Percentiles rank a stretch among this genome's conserved stretches.
phyloP scores from a whole-genome alignment of 805 yeast species.

The Candida chauliodis region DNA sequence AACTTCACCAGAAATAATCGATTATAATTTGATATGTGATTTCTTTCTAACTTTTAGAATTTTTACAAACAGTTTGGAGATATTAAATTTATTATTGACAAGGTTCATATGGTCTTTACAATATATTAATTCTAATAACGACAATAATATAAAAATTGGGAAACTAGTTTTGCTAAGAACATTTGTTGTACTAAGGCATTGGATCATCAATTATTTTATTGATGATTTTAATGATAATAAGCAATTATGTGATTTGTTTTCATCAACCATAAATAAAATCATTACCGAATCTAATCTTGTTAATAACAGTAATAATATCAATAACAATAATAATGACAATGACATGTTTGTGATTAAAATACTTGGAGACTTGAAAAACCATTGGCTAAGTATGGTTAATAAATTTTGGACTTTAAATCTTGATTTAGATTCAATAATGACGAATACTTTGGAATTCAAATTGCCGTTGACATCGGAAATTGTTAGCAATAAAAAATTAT shows the following conservation, averaged over 20 bases:
- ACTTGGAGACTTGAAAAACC: constrained; percentile 36
- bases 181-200: constrained; percentile 83
- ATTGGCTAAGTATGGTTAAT: constrained; percentile 32
- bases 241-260: constrained; percentile 40
- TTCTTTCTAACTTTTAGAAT: constrained; percentile 81
- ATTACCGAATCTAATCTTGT: constrained; percentile 29
- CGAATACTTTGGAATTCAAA: constrained; percentile 9
- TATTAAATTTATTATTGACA: constrained; percentile 58
- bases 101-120: constrained; percentile 73
- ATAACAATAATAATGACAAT: constrained; percentile 1
- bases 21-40: constrained; percentile 77
- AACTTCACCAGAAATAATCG: constrained; percentile 70
- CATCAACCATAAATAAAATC: constrained; percentile 44
- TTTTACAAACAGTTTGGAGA: constrained; percentile 55
- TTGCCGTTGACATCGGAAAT: constrained; percentile 28
- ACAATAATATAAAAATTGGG: constrained; percentile 44
- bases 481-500: constrained; percentile 16
- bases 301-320: too few species aligned
- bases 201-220: constrained; percentile 82
- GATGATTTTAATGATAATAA: constrained; percentile 59
- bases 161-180: constrained; percentile 71
- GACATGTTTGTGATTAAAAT: constrained; percentile 33
- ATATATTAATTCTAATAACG: constrained; percentile 27
- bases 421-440: constrained; percentile 17
- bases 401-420: constrained; percentile 30